Percentiles rank a stretch among this genome's conserved stretches.
phyloP scores from a whole-genome alignment of 345 rosid species.

The Alliaria petiolata region DNA sequence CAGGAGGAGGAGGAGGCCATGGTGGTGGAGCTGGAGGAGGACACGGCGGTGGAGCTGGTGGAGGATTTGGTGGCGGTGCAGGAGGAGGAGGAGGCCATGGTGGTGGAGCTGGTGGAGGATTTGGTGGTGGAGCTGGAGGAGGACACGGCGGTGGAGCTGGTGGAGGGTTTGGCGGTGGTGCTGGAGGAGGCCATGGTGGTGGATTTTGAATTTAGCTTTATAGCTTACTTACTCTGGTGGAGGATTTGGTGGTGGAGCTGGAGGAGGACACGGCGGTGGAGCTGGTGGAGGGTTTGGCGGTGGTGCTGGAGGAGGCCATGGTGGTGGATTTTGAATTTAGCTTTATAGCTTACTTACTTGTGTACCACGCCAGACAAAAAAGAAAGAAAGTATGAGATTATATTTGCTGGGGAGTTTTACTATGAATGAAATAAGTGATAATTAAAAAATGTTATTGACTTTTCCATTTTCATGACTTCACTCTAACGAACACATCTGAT shows the following conservation, averaged over 20 bases:
- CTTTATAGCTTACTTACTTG: constrained; percentile 13
- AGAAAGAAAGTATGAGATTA: neutral
- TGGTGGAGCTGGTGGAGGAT: constrained; percentile 8
- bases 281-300: constrained; percentile 14
- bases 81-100: constrained; percentile 23
- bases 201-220: constrained; percentile 19
- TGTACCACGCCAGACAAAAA: constrained; percentile 12
- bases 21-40: constrained; percentile 29
- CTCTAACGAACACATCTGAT: neutral
- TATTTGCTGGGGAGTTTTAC: neutral
- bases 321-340: constrained; percentile 23
- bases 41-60: constrained; percentile 10
- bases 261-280: constrained; percentile 17
- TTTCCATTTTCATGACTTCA: neutral
- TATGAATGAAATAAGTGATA: constrained; percentile 17
- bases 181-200: constrained; percentile 4
- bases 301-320: constrained; percentile 20
- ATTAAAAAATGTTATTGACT: neutral
- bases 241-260: constrained; percentile 21
- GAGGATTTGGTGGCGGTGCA: constrained; percentile 14
- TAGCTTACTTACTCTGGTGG: constrained; percentile 1
- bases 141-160: constrained; percentile 18
- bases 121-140: constrained; percentile 23
- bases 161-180: constrained; percentile 16
- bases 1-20: constrained; percentile 8